These are phyloP conservation scores for Nasturtium officinale DNA, from an alignment of 345 rosid species.

Conservation along the genomic window DNA sequence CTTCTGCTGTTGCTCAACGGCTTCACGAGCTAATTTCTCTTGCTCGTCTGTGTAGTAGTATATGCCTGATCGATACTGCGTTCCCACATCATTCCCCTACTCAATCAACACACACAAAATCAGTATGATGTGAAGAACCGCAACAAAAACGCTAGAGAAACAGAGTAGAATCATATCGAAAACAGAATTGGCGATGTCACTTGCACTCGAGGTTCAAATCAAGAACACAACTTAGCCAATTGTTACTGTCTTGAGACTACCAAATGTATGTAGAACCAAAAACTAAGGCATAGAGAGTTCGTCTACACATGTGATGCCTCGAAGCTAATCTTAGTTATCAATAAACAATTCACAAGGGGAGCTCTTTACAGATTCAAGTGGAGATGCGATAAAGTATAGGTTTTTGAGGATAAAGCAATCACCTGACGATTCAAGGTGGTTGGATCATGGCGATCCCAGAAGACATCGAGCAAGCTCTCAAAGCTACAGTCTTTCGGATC, in stretches of 20 bases:
- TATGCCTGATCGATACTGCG: constrained; percentile 88
- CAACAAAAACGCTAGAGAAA: constrained; percentile 2
- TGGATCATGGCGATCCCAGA: constrained; percentile 87
- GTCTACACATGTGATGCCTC: constrained; percentile 13
- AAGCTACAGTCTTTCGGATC: constrained; percentile 68
- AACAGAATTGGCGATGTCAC: not conserved
- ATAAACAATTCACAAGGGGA: not conserved
- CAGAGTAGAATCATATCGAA: not conserved
- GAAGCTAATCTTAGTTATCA: not conserved
- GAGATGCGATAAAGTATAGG: constrained; percentile 11
- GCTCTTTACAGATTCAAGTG: not conserved
- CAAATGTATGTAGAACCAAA: not conserved
- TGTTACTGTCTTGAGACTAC: not conserved
- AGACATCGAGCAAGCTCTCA: constrained; percentile 58
- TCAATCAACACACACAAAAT: constrained; percentile 8
- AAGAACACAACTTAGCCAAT: not conserved
- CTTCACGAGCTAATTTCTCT: constrained; percentile 56
- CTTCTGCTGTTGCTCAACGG: constrained; percentile 67
- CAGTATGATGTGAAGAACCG: constrained; percentile 3
- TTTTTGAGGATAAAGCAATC: constrained; percentile 6
- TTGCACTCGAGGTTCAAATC: not conserved
- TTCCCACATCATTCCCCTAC: constrained; percentile 79
- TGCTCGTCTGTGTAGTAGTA: constrained; percentile 67
- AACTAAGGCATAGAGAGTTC: not conserved
- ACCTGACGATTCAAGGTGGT: constrained; percentile 87